Percentiles rank a stretch among this genome's conserved stretches.
phyloP scores from a whole-genome alignment of 257 asterid species.

The Capsicum pubescens region DNA sequence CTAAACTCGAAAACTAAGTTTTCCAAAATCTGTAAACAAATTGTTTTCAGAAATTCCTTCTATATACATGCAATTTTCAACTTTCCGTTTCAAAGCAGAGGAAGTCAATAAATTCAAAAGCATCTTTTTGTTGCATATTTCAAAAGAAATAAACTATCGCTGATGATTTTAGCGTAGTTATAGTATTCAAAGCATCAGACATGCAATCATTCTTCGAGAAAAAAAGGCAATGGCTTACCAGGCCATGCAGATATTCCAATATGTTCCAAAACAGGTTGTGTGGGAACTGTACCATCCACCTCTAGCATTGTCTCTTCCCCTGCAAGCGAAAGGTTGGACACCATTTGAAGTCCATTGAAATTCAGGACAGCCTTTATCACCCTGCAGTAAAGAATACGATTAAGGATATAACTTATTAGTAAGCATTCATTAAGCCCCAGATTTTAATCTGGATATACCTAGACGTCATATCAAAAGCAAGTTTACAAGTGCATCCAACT shows the following conservation, averaged over 20 bases:
- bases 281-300: slow-evolving; percentile 80
- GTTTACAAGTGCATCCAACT: slow-evolving; percentile 3
- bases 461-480: slow-evolving; percentile 14
- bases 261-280: slow-evolving; percentile 89
- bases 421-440: slow-evolving; percentile 27
- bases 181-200: slow-evolving; percentile 4
- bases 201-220: slow-evolving; percentile 19
- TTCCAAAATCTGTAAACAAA: not conserved
- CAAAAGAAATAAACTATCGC: not conserved
- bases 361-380: slow-evolving; percentile 69
- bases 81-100: not conserved
- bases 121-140: slow-evolving; percentile 23
- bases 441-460: slow-evolving; percentile 12
- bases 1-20: not conserved
- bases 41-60: not conserved
- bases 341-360: slow-evolving; percentile 62
- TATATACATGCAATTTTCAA: not conserved
- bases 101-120: not conserved
- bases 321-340: slow-evolving; percentile 70
- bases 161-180: not conserved
- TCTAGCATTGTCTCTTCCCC: slow-evolving; percentile 83
- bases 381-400: slow-evolving; percentile 50
- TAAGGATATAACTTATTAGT: slow-evolving; percentile 29
- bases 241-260: slow-evolving; percentile 96
- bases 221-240: slow-evolving; percentile 53